A percentile compares a stretch with the other conserved stretches of the same genome.
These are phyloP conservation scores for Penicillium sp. DNA, from an alignment of 2,329 filamentous ascomycete genomes.

Conservation along the genomic window DNA sequence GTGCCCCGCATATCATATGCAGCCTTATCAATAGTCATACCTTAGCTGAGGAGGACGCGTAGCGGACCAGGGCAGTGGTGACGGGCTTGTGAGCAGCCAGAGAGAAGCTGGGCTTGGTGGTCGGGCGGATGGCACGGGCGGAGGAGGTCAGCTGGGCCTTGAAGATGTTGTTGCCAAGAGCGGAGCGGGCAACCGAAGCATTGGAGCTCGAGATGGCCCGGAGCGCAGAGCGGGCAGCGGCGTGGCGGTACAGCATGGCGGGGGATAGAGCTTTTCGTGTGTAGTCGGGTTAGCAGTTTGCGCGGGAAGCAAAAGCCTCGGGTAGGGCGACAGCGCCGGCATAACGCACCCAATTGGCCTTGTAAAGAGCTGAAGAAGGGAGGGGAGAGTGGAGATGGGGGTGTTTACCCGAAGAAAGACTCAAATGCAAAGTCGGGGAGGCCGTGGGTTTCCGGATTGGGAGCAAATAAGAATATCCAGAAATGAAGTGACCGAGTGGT, in stretches of 20 bases:
- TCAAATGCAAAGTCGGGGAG: slow-evolving; percentile 35
- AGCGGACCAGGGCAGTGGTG: slow-evolving; percentile 51
- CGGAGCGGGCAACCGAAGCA: slow-evolving; percentile 43
- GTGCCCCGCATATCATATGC: slow-evolving; percentile 26
- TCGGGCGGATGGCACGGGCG: slow-evolving; percentile 38
- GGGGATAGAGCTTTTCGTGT: slow-evolving; percentile 33
- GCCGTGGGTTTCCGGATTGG: slow-evolving; percentile 33
- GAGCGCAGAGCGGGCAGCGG: slow-evolving; percentile 46
- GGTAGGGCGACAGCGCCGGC: slow-evolving; percentile 22
- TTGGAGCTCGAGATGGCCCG: slow-evolving; percentile 46
- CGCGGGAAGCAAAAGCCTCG: slow-evolving; percentile 32
- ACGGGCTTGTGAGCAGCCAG: slow-evolving; percentile 47
- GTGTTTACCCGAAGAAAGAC: slow-evolving; percentile 31
- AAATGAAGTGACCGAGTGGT: slow-evolving; percentile 36
- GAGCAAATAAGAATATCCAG: slow-evolving; percentile 32
- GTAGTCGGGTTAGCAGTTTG: slow-evolving; percentile 30
- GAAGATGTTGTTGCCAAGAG: slow-evolving; percentile 42
- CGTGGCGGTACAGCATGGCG: slow-evolving; percentile 49
- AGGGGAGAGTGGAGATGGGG: slow-evolving; percentile 30
- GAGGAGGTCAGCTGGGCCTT: slow-evolving; percentile 47
- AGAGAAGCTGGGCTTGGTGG: slow-evolving; percentile 40
- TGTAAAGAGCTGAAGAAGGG: slow-evolving; percentile 17
- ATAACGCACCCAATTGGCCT: slow-evolving; percentile 36
- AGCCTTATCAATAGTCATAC: slow-evolving; percentile 42
- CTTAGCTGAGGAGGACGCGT: slow-evolving; percentile 45